Conservation (phyloP, 441 rosid species). For the Croton laevigatus region DNA sequence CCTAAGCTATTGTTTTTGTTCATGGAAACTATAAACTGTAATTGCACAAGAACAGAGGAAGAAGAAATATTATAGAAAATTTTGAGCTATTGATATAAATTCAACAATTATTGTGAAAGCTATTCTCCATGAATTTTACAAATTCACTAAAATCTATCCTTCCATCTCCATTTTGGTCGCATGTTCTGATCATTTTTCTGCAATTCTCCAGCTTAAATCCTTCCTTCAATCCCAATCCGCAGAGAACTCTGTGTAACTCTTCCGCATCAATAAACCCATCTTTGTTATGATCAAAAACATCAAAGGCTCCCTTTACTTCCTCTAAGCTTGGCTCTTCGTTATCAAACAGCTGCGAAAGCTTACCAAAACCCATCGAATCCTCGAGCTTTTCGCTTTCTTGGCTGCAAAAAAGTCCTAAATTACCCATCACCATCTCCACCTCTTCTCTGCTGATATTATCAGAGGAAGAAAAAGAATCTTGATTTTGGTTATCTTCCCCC, state of each 20-base stretch:
- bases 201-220: constrained; percentile 38
- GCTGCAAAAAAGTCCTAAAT: constrained; percentile 41
- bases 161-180: constrained; percentile 45
- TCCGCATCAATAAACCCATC: constrained; percentile 57
- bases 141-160: constrained; percentile 55
- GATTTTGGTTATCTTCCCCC: constrained; percentile 23
- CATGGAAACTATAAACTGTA: background rate
- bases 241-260: constrained; percentile 57
- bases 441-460: constrained; percentile 33
- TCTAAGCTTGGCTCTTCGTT: constrained; percentile 53
- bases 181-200: constrained; percentile 42
- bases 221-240: constrained; percentile 41
- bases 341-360: constrained; percentile 44
- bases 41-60: background rate
- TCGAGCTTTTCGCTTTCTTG: constrained; percentile 33
- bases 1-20: background rate
- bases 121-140: constrained; percentile 48
- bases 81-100: background rate
- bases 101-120: constrained; percentile 8
- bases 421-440: constrained; percentile 54
- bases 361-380: constrained; percentile 30
- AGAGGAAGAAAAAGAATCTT: constrained; percentile 1
- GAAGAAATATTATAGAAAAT: background rate
- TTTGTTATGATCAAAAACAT: constrained; percentile 54
- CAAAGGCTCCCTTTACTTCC: constrained; percentile 55